Evolutionary conservation across 2,329 filamentous ascomycete genomes (phyloP).

Genomic region (Colletotrichum falcatum): DNA sequence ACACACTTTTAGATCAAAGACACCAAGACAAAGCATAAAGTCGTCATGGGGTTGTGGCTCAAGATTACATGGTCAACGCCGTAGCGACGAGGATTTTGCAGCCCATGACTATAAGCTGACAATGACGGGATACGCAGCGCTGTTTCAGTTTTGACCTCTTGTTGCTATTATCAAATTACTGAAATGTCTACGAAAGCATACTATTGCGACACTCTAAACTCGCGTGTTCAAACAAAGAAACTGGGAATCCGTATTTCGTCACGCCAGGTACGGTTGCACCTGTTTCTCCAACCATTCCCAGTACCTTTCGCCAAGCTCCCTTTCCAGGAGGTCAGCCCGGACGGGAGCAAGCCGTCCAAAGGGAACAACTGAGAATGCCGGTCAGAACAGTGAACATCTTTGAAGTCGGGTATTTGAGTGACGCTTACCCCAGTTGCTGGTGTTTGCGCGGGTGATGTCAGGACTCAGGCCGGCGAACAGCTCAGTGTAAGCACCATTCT

Average conservation of each 20-base stretch:
- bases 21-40: too few relatives aligned
- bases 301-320: slow-evolving; percentile 27
- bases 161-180: neutral
- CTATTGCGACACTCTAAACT: neutral
- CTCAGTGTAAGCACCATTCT: slow-evolving; percentile 56
- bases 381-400: neutral
- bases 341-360: slow-evolving; percentile 25
- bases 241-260: neutral
- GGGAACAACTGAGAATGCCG: slow-evolving; percentile 15
- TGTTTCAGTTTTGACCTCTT: too few relatives aligned
- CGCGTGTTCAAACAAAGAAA: too few relatives aligned
- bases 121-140: neutral
- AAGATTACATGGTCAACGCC: neutral
- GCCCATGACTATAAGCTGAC: neutral
- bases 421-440: slow-evolving; percentile 46
- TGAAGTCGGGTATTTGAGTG: neutral
- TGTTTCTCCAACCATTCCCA: slow-evolving; percentile 41
- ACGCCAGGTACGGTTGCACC: slow-evolving; percentile 18
- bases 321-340: slow-evolving; percentile 26
- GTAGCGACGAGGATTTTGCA: neutral
- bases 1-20: neutral
- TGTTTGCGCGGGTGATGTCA: slow-evolving; percentile 50
- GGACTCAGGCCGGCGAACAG: slow-evolving; percentile 54
- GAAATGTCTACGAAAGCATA: neutral
- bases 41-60: neutral